phyloP scores from a whole-genome alignment of 208 protist species.

The Acanthamoeba polyphaga region DNA sequence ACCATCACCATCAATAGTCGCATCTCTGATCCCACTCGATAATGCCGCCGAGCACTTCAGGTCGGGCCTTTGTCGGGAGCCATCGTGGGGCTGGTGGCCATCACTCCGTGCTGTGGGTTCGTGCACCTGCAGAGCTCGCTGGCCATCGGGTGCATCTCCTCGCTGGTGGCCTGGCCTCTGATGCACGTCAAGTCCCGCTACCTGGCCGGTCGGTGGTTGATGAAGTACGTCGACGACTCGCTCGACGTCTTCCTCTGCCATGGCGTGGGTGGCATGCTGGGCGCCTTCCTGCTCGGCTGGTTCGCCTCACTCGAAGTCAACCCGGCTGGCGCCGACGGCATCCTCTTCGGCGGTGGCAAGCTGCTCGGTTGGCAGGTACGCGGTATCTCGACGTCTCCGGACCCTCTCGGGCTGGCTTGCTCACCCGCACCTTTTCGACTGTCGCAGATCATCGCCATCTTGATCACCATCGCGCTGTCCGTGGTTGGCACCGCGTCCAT shows the following conservation, averaged over 20 bases:
- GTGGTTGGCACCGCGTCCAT: not conserved
- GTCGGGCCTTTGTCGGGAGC: slow-evolving; percentile 36
- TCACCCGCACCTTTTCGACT: not conserved
- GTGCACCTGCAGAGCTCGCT: not conserved
- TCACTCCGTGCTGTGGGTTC: slow-evolving; percentile 34
- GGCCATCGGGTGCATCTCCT: slow-evolving; percentile 25
- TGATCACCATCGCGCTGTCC: slow-evolving; percentile 53
- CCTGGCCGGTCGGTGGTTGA: not conserved
- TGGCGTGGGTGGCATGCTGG: slow-evolving; percentile 18
- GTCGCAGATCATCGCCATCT: slow-evolving; percentile 34
- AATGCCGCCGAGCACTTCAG: not conserved
- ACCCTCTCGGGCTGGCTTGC: too few relatives aligned
- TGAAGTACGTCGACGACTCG: slow-evolving; percentile 60
- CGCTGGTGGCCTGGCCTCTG: not conserved
- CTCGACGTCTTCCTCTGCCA: slow-evolving; percentile 65
- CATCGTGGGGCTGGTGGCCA: slow-evolving; percentile 44
- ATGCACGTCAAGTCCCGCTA: slow-evolving; percentile 13
- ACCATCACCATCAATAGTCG: not conserved
- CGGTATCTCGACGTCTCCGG: not conserved
- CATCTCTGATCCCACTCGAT: not conserved
- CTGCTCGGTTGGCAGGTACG: slow-evolving; percentile 62
- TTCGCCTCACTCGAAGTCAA: slow-evolving; percentile 17
- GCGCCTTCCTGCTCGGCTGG: slow-evolving; percentile 34
- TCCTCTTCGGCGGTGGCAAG: slow-evolving; percentile 54
- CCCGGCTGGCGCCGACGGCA: not conserved